Base-by-base conservation (phyloP, 768 basidiomycete species). In the Rhodotorula toruloides region DNA sequence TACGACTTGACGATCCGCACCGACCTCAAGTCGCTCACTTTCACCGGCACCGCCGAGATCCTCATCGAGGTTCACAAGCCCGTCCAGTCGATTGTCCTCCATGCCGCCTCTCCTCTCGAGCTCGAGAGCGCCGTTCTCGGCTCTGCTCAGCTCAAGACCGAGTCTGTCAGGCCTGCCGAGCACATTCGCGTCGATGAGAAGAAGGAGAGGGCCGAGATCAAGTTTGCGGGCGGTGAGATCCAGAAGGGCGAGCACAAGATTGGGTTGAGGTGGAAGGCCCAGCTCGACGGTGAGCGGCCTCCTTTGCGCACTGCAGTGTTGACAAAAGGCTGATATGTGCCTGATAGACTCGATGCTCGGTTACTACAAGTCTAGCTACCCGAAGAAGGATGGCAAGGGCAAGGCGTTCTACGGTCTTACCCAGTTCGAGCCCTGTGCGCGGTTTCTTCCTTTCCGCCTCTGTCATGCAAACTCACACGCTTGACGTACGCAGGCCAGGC, bases 1-100 rank as follows among this genome's bases (percentile, higher is more conserved):
- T 93, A 92, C 77, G 86, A 89, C 71, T 75, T 91, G 55, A 84
- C 84, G 52, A 79, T 92, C 75, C 84, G 83, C 74, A 92, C 90
- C 58, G 90, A 97, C 78, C 84, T 97, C 58, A 82, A 87, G 61
- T 81, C 81, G n/a, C 81, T 85, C 65, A 82, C 79, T 16, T 98
- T 91, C 76, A 80, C 84, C 48, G 94, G 94, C 48, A 81, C 85
- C 44, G 88, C 87, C 54, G 84, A 84, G 70, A 84, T 89, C 61
- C 89, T 87, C 70, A 78, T 92, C 60, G 81, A 88, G 53, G 78
- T 92, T 65, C 77, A 81, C 60, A 77, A 83, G 58, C 82, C 85
- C 61, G 87, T 87, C 4, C 78, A 90, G 68, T 25, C 50, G 25
- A 58, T 77, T 61, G 82, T 83, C 47, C 82, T 92, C 74, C 89